Conservation (phyloP, 306 rosid species). For the Quercus robur region DNA sequence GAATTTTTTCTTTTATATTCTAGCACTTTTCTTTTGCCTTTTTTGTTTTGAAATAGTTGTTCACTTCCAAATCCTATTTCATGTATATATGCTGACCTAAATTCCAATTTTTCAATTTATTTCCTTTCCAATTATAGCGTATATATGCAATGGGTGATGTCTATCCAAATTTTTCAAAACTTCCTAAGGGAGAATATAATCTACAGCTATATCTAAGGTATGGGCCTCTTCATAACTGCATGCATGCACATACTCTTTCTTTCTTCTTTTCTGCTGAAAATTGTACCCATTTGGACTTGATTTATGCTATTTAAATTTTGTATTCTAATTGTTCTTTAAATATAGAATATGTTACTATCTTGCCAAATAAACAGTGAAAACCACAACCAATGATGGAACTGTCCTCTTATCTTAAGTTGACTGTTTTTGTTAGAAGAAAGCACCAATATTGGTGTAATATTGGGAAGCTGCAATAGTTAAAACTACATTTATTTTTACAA, state of each 20-base stretch:
- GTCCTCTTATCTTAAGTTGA: neutral
- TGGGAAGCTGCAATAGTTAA: constrained; percentile 7
- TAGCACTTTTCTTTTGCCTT: neutral
- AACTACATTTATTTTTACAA: constrained; percentile 11
- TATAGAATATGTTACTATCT: neutral
- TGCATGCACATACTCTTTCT: neutral
- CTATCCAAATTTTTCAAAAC: constrained; percentile 70
- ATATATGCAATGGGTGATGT: constrained; percentile 79
- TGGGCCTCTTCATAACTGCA: constrained; percentile 25
- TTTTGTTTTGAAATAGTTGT: constrained; percentile 4
- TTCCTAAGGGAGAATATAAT: constrained; percentile 91
- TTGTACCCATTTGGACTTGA: constrained; percentile 3
- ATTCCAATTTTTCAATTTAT: constrained; percentile 17
- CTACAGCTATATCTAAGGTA: constrained; percentile 82
- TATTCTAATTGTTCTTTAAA: neutral
- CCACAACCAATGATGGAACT: constrained; percentile 2
- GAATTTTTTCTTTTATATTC: neutral
- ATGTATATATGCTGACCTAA: neutral
- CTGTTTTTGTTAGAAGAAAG: constrained; percentile 9
- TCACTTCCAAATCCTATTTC: constrained; percentile 19
- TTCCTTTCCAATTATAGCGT: constrained; percentile 48
- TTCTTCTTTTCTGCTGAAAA: constrained; percentile 1
- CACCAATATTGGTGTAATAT: constrained; percentile 11
- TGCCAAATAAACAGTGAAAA: constrained; percentile 3
- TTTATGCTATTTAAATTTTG: neutral